Evolutionary conservation across 345 rosid species (phyloP).

Genomic region (Salix brachista): DNA sequence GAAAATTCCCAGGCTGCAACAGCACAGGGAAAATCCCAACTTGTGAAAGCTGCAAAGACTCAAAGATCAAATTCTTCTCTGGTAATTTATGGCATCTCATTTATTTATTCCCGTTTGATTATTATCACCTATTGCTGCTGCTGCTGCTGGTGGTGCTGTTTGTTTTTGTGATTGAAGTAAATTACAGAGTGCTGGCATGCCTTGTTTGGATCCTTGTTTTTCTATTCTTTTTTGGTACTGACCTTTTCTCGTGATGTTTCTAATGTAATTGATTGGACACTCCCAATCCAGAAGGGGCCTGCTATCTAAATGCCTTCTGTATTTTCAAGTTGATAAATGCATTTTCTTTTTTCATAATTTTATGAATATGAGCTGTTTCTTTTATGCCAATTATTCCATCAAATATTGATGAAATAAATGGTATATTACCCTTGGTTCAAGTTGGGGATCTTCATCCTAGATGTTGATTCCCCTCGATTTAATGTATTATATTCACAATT

Average conservation of each 20-base stretch:
- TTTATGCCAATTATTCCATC: neutral
- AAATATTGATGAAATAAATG: neutral
- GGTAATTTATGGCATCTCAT: constrained; percentile 37
- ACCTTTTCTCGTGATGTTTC: neutral
- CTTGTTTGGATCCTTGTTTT: neutral
- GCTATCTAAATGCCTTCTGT: neutral
- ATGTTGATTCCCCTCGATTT: neutral
- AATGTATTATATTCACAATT: neutral
- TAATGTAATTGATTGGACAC: neutral
- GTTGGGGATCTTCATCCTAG: neutral
- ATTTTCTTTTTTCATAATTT: neutral
- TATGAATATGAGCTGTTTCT: neutral
- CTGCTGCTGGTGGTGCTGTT: neutral
- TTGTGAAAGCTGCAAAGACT: constrained; percentile 72
- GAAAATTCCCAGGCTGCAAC: constrained; percentile 75
- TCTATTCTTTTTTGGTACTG: neutral
- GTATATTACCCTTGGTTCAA: neutral
- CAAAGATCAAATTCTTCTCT: constrained; percentile 89
- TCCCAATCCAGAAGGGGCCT: neutral
- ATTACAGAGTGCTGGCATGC: neutral
- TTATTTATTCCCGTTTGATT: neutral
- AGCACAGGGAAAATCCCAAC: constrained; percentile 70
- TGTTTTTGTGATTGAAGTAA: neutral
- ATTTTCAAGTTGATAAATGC: neutral
- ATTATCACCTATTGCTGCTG: neutral